Percentiles rank a stretch among this genome's conserved stretches.
Conservation (phyloP, 805 yeast genomes). For the Cyberlindnera xylosilytica region DNA sequence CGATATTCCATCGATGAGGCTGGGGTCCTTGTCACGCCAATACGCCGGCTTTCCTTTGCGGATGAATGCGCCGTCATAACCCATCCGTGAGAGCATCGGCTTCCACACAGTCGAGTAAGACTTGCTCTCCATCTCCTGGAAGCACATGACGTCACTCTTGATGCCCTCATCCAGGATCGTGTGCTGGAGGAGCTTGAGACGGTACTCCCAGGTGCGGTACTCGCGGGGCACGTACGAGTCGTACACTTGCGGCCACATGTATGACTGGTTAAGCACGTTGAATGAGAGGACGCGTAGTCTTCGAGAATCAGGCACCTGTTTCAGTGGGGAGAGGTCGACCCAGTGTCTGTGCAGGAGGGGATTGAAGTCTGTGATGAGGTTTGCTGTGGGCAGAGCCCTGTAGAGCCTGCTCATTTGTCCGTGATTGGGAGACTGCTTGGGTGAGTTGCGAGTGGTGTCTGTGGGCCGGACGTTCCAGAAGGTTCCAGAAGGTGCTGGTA, state of each 20-base stretch:
- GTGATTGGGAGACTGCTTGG: too few relatives aligned
- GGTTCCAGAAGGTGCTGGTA: too few relatives aligned
- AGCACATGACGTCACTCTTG: conserved; percentile 55
- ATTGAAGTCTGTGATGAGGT: conserved; percentile 1
- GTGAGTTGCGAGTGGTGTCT: too few relatives aligned
- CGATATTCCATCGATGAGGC: conserved; percentile 55
- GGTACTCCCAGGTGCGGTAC: conserved; percentile 46
- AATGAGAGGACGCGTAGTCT: conserved; percentile 37
- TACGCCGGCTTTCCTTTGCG: conserved; percentile 50
- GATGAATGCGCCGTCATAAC: conserved; percentile 46
- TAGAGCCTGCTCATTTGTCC: background rate
- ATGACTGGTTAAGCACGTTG: conserved; percentile 50
- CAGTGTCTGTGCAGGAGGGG: conserved; percentile 20
- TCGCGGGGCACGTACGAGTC: conserved; percentile 45
- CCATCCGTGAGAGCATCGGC: conserved; percentile 28
- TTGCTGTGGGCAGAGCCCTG: background rate
- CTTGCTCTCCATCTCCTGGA: conserved; percentile 48
- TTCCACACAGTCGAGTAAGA: conserved; percentile 42
- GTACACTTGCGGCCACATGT: conserved; percentile 58
- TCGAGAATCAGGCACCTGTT: background rate
- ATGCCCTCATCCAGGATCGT: conserved; percentile 33
- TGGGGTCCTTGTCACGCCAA: conserved; percentile 45
- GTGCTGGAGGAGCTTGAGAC: conserved; percentile 41
- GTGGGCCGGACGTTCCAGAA: too few relatives aligned
- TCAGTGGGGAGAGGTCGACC: conserved; percentile 7